phyloP scores from a whole-genome alignment of 805 yeast genomes.

The Candida corydali region DNA sequence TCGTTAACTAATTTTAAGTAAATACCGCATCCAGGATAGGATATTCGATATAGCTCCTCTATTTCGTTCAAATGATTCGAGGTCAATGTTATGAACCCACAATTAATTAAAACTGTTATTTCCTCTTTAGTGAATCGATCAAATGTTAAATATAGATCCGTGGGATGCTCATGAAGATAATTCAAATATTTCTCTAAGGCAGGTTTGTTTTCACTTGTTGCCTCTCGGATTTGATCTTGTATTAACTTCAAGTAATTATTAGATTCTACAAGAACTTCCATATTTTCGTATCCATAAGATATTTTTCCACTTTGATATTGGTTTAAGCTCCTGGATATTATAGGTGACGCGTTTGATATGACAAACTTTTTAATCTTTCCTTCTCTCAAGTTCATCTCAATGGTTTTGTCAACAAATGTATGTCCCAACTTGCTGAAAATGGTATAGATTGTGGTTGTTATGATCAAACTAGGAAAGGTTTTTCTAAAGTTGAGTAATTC shows the following conservation, averaged over 20 bases:
- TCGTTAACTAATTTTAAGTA: constrained; percentile 40
- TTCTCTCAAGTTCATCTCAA: constrained; percentile 32
- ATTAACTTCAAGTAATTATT: constrained; percentile 20
- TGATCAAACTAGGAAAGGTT: constrained; percentile 34
- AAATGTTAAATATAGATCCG: constrained; percentile 22
- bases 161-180: constrained; percentile 19
- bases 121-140: constrained; percentile 22
- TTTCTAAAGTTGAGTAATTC: constrained; percentile 32
- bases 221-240: constrained; percentile 9
- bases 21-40: constrained; percentile 51
- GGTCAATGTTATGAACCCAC: constrained; percentile 43
- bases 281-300: constrained; percentile 41
- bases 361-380: constrained; percentile 38
- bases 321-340: constrained; percentile 34
- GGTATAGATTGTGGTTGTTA: constrained; percentile 47
- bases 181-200: constrained; percentile 7
- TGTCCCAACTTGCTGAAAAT: constrained; percentile 38
- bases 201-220: constrained; percentile 14
- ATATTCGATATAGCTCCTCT: constrained; percentile 38
- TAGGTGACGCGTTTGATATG: constrained; percentile 42
- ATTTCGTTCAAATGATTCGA: constrained; percentile 42
- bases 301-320: constrained; percentile 31
- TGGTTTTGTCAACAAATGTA: constrained; percentile 47
- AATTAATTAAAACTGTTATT: constrained; percentile 28
- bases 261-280: constrained; percentile 31